Conservation (phyloP, 345 rosid genomes). For the Trapa bicornis region DNA sequence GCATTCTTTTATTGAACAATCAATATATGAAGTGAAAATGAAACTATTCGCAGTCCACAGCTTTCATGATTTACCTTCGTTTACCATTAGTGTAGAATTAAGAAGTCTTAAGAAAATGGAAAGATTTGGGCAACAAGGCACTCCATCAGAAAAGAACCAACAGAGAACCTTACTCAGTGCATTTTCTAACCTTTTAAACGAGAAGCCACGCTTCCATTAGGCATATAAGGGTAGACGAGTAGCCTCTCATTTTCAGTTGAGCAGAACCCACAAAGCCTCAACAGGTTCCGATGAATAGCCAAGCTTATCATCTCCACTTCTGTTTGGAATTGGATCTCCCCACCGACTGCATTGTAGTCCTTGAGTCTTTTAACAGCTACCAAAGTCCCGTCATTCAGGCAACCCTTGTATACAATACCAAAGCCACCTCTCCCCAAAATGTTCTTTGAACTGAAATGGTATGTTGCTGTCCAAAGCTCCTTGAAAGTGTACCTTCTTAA, state of each 20-base stretch:
- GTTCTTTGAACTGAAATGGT: slow-evolving; percentile 73
- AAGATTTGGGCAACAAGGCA: too few species aligned
- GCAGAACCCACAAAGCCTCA: slow-evolving; percentile 96
- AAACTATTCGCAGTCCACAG: too few species aligned
- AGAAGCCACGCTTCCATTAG: slow-evolving; percentile 91
- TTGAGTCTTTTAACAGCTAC: slow-evolving; percentile 97
- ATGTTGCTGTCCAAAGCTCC: slow-evolving; percentile 86
- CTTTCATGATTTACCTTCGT: too few species aligned
- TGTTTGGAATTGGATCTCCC: slow-evolving; percentile 96
- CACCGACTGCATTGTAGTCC: slow-evolving; percentile 75
- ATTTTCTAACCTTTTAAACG: slow-evolving; percentile 58
- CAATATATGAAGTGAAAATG: too few species aligned
- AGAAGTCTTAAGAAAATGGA: too few species aligned
- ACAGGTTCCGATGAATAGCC: slow-evolving; percentile 94
- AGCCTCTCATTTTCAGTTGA: slow-evolving; percentile 80
- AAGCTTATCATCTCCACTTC: slow-evolving; percentile 92
- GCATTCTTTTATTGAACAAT: too few species aligned
- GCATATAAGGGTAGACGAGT: slow-evolving; percentile 92
- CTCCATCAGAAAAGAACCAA: too few species aligned
- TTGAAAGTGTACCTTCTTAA: slow-evolving; percentile 74
- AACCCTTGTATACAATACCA: slow-evolving; percentile 88
- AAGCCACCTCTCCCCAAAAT: slow-evolving; percentile 90
- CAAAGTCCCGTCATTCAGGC: slow-evolving; percentile 54
- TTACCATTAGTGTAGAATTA: too few species aligned
- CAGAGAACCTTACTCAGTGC: not conserved